Evolutionary conservation across 2,329 filamentous ascomycete genomes (phyloP).

Genomic region (Cladobotryum protrusum): DNA sequence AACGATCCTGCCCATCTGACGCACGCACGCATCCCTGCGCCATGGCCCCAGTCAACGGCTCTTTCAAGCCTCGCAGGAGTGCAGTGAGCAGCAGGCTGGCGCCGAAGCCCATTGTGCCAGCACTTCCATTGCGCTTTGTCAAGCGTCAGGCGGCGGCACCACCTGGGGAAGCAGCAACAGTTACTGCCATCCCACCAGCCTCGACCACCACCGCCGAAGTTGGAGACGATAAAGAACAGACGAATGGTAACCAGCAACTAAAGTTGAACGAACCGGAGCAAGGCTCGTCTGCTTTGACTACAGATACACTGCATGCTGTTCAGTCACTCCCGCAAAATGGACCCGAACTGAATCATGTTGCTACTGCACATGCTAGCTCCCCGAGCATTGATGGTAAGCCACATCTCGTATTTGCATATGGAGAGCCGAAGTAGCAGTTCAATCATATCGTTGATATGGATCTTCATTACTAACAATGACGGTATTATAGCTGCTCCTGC

Average conservation of each 20-base stretch:
- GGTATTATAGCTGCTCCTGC: too few species aligned
- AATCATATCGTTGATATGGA: too few species aligned
- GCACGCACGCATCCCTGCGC: constrained; percentile 3
- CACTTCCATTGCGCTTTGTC: constrained; percentile 32
- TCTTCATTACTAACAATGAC: too few species aligned
- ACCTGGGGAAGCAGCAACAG: constrained; percentile 23
- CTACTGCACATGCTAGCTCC: neutral
- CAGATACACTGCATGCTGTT: constrained; percentile 2
- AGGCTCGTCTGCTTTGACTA: neutral
- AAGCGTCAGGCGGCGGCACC: constrained; percentile 32
- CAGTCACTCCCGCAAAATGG: constrained; percentile 4
- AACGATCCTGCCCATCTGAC: neutral
- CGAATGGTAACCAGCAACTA: neutral
- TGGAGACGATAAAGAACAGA: neutral
- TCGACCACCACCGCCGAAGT: neutral
- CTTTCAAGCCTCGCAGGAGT: constrained; percentile 26
- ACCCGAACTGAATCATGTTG: neutral
- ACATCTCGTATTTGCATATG: neutral
- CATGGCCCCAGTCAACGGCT: constrained; percentile 31
- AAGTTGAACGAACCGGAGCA: neutral
- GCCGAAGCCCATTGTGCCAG: constrained; percentile 31
- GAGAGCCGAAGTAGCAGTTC: too few species aligned
- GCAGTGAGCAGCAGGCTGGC: constrained; percentile 22
- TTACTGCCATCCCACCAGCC: neutral
- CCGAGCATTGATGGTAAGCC: constrained; percentile 7